phyloP scores from a whole-genome alignment of 495 filamentous ascomycete species.

The Glonium stellatum region DNA sequence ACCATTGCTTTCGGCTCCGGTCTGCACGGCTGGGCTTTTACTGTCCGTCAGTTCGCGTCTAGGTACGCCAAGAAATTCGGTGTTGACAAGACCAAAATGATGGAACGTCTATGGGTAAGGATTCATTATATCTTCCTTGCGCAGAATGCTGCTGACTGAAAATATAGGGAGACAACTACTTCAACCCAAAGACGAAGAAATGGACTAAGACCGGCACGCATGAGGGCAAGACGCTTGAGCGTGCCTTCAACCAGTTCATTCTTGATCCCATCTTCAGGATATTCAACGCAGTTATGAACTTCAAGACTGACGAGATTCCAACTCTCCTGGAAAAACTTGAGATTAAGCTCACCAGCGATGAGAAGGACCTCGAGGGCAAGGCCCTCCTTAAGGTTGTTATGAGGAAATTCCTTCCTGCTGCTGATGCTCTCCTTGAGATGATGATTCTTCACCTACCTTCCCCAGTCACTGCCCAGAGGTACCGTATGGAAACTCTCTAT shows the following conservation, averaged over 20 bases:
- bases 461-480: conserved; percentile 91
- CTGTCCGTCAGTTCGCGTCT: conserved; percentile 92
- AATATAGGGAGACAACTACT: conserved; percentile 88
- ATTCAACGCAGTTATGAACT: conserved; percentile 91
- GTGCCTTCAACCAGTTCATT: conserved; percentile 98
- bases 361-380: conserved; percentile 95
- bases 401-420: conserved; percentile 95
- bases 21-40: conserved; percentile 99
- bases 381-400: conserved; percentile 93
- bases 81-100: conserved; percentile 99
- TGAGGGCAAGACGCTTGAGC: conserved; percentile 85
- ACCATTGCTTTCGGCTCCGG: conserved; percentile 99
- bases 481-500: conserved; percentile 98
- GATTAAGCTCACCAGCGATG: conserved; percentile 77
- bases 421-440: conserved; percentile 98
- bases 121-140: conserved; percentile 2
- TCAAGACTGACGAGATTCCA: conserved; percentile 90
- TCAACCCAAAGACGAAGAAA: conserved; percentile 99
- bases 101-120: conserved; percentile 96
- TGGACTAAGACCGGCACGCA: conserved; percentile 79
- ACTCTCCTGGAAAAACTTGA: conserved; percentile 83
- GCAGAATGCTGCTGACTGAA: conserved; percentile 7
- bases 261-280: conserved; percentile 99
- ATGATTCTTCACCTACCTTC: conserved; percentile 99
- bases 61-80: conserved; percentile 99